Evolutionary conservation across 495 filamentous ascomycete species (phyloP).

Genomic region (Lasiosphaeria miniovina): DNA sequence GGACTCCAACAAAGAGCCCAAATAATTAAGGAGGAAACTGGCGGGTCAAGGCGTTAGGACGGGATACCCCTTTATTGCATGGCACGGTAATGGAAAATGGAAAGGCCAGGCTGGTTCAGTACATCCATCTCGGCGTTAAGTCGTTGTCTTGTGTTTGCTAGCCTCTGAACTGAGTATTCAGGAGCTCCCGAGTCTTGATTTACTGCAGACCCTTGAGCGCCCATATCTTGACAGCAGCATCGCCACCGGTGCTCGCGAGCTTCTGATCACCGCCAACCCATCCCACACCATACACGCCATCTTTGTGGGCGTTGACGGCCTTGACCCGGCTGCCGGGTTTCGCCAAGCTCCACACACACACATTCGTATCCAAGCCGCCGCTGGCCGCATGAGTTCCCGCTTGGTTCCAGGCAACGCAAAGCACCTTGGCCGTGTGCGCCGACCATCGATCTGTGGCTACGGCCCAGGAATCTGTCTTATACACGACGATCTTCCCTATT

Average conservation of each 20-base stretch:
- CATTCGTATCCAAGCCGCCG: conserved; percentile 82
- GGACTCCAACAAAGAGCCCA: too few species aligned
- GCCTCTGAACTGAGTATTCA: too few species aligned
- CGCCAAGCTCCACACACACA: conserved; percentile 86
- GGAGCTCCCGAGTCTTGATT: neutral
- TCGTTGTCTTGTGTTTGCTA: too few species aligned
- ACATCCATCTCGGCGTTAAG: too few species aligned
- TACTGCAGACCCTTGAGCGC: conserved; percentile 62
- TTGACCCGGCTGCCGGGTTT: conserved; percentile 80
- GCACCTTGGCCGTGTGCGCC: conserved; percentile 85
- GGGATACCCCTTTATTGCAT: too few species aligned
- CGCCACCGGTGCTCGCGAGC: conserved; percentile 76
- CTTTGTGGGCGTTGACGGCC: conserved; percentile 83
- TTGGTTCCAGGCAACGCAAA: conserved; percentile 76
- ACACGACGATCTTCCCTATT: conserved; percentile 81
- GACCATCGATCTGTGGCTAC: conserved; percentile 80
- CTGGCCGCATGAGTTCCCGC: conserved; percentile 75
- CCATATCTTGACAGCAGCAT: conserved; percentile 92
- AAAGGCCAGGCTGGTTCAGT: too few species aligned
- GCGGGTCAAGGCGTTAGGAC: too few species aligned
- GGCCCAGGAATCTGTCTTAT: conserved; percentile 56
- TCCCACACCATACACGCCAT: conserved; percentile 83
- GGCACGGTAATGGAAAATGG: too few species aligned
- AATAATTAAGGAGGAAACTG: too few species aligned
- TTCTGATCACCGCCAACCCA: conserved; percentile 72